Base-by-base conservation (phyloP, 2,329 filamentous ascomycete genomes). In the Neofusicoccum laricinum region DNA sequence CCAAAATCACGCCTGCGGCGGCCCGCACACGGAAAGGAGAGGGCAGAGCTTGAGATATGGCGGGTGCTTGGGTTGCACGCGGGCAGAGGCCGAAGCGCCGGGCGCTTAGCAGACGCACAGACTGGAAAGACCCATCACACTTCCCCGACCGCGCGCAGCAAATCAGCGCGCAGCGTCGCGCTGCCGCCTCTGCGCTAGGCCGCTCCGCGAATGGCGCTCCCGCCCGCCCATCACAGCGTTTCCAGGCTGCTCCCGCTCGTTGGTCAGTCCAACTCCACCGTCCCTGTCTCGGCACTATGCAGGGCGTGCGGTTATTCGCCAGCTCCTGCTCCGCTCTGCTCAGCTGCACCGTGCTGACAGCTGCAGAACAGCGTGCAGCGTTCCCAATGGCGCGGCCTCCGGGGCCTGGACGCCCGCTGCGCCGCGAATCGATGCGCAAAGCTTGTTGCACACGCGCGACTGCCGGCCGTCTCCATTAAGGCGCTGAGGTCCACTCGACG, bases 361-460 rank as follows among this genome's bases (percentile, higher is more conserved):
- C 61, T 63, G 61, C 61, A 55, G 49, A 53, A 43, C 61, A 36
- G 25, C 61, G 48, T 46, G 61, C 48, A 63, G 48, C 34, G 34
- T 19, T 53, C 46, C 49, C 61, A 63, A 45, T 51, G 48, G 61
- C 61, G 53, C 53, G 38, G 53, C 38, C 17, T 14, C 30, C 41
- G 41, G 55, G 55, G 55, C 55, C 55, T 59, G 41, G 55, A 32
- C 41, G 41, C 55, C 19, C 49, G n/a, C 57, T 61, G 41, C 41
- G 11, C 57, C 46, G 61, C 61, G 50, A 63, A 63, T 63, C 48
- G 61, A 63, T 53, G 61, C 46, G 61, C 61, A 53, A 63, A 63
- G 61, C 61, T 53, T 53, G 61, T 63, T 36, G 48, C 61, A 55
- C 61, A 46, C 48, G 48, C 38, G 25, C 25, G 45, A 30, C 41